Evolutionary conservation across 257 asterid species (phyloP).

Genomic region (Anisodus tanguticus): DNA sequence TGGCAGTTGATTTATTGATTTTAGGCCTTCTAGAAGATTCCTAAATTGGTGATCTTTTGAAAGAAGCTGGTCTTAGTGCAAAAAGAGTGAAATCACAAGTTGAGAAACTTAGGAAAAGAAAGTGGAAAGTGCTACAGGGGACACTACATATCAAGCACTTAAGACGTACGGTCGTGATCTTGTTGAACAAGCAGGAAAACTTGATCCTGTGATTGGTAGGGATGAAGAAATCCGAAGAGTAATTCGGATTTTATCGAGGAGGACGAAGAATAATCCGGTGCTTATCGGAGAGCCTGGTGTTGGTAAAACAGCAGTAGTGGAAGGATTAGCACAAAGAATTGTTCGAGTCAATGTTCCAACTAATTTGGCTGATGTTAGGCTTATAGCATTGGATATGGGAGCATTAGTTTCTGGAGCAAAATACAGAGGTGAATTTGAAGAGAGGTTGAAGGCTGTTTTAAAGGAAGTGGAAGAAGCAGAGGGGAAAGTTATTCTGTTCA

Average conservation of each 20-base stretch:
- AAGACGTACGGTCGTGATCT: slow-evolving; percentile 75
- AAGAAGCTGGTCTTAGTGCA: slow-evolving; percentile 55
- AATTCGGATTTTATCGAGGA: slow-evolving; percentile 63
- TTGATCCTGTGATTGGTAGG: slow-evolving; percentile 74
- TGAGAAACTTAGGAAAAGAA: slow-evolving; percentile 60
- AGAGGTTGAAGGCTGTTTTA: slow-evolving; percentile 66
- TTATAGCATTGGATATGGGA: slow-evolving; percentile 77
- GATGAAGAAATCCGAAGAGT: slow-evolving; percentile 73
- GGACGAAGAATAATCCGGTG: slow-evolving; percentile 73
- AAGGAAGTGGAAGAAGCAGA: slow-evolving; percentile 81
- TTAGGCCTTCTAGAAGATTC: slow-evolving; percentile 71
- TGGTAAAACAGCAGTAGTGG: slow-evolving; percentile 73
- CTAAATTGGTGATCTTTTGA: slow-evolving; percentile 56
- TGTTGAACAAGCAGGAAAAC: slow-evolving; percentile 75
- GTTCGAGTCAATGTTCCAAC: slow-evolving; percentile 66
- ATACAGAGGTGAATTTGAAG: slow-evolving; percentile 80
- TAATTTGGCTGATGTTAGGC: slow-evolving; percentile 72
- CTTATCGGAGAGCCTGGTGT: slow-evolving; percentile 80
- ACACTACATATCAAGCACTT: slow-evolving; percentile 57
- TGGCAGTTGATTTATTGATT: slow-evolving; percentile 69
- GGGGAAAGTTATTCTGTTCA: slow-evolving; percentile 69
- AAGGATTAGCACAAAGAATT: slow-evolving; percentile 74
- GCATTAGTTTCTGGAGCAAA: slow-evolving; percentile 73
- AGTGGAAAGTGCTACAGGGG: slow-evolving; percentile 79
- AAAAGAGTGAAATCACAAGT: slow-evolving; percentile 62